Evolutionary conservation across 2,329 filamentous ascomycete genomes (phyloP), one percentile per base, ranked within the genome.

Genomic region (Sporothrix variecibatus): DNA sequence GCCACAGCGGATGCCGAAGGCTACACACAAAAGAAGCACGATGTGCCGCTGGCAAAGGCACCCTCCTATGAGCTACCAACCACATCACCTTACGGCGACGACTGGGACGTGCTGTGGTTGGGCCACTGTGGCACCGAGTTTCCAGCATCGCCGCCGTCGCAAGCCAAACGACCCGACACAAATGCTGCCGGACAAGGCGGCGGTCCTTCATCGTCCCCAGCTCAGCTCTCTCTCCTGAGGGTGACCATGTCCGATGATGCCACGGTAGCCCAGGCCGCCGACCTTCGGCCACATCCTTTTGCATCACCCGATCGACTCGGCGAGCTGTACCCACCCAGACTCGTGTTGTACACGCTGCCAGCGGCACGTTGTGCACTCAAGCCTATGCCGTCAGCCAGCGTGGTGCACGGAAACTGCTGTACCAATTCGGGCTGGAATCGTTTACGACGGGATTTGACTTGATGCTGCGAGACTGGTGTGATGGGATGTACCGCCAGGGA

Each of bases 61-160:
- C 74, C 75, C 60, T 73, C 75, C 17, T 76, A 77, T 34, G 26
- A 56, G 2, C 12, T 12, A 43, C 75, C 75, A 78, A 53, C 56
- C 70, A 60, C 74, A 12, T 83, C 83, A 2, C 85, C 86, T 0
- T 88, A 87, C 76, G 86, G 87, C 12, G 82, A 83, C 71, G 80
- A 84, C 75, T 88, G 86, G 87, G 87, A 89, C 76, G 78, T 88
- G 46, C 81, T 88, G 31, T 88, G 86, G 86, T 80, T 88, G 1
- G 86, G 87, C 34, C 84, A 85, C 74, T 88, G 86, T 77, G 83
- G 83, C 49, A 81, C 80, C 60, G 78, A 79, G 12, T 81, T 83
- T 71, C 80, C 81, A 4, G 56, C 31, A 1, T 65, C 72, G 17
- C 64, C 60, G 23, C 74, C 65, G 4, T 69, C 34, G 28, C 31